Conservation (phyloP, 768 basidiomycete species). For the Daedaleopsis sinensis region DNA sequence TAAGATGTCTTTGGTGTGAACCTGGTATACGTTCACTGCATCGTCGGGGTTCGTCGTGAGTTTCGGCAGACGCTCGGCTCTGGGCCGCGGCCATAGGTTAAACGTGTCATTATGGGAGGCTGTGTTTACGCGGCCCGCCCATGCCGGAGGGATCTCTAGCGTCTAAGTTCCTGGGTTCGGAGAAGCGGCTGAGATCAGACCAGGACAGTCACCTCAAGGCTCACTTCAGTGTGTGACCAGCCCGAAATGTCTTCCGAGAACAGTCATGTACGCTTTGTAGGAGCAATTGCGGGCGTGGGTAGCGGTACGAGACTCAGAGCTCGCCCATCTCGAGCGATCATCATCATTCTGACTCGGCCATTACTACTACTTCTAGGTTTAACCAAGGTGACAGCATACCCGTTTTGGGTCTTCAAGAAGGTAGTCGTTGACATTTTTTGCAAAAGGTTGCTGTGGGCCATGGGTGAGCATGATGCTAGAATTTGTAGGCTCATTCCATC, state of each 20-base stretch:
- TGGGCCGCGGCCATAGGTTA: background rate
- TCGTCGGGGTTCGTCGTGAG: background rate
- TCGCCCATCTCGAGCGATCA: background rate
- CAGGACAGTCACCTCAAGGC: too few relatives aligned
- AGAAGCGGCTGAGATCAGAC: too few relatives aligned
- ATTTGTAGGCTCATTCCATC: background rate
- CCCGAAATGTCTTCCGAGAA: constrained; percentile 18
- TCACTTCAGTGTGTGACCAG: too few relatives aligned
- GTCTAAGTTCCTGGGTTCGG: too few relatives aligned
- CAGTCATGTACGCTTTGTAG: constrained; percentile 51
- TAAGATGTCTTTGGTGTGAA: too few relatives aligned
- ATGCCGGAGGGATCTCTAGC: too few relatives aligned
- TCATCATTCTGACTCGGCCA: background rate
- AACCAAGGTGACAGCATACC: constrained; percentile 15
- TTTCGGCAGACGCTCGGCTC: background rate
- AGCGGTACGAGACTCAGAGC: constrained; percentile 49
- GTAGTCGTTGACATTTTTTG: background rate
- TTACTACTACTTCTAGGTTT: constrained; percentile 1
- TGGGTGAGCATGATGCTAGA: constrained; percentile 41
- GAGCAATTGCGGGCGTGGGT: constrained; percentile 60
- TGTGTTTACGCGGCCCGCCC: background rate
- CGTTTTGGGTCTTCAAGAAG: too few relatives aligned
- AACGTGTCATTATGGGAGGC: background rate
- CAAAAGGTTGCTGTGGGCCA: constrained; percentile 69
- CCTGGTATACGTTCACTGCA: too few relatives aligned